phyloP scores from a whole-genome alignment of 1,139 yeast genomes.

The Hanseniaspora uvarum region DNA sequence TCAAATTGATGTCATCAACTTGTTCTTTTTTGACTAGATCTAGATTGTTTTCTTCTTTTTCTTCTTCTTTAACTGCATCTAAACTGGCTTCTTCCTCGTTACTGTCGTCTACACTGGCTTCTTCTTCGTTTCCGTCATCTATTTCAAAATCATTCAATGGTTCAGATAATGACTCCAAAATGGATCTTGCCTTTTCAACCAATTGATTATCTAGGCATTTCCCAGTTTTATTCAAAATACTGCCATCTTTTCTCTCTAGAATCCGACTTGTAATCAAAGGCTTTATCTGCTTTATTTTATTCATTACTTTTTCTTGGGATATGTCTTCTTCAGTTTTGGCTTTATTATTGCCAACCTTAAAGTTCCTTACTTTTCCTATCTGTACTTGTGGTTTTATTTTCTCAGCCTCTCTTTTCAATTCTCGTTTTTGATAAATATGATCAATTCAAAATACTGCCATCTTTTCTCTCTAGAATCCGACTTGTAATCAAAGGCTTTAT shows the following conservation, averaged over 20 bases:
- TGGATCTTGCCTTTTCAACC: slow-evolving; percentile 14
- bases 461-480: neutral
- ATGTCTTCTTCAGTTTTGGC: neutral
- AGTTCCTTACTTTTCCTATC: slow-evolving; percentile 6
- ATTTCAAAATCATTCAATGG: slow-evolving; percentile 54
- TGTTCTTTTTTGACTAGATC: neutral
- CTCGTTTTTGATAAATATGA: slow-evolving; percentile 3
- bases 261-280: slow-evolving; percentile 3
- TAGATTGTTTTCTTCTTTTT: neutral
- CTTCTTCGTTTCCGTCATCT: slow-evolving; percentile 23
- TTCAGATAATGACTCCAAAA: slow-evolving; percentile 39
- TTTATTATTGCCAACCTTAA: neutral
- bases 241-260: no score
- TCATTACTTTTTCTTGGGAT: neutral
- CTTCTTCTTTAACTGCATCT: neutral
- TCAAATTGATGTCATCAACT: neutral
- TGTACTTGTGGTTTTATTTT: slow-evolving; percentile 19
- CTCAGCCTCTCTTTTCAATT: neutral
- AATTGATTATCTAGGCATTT: neutral
- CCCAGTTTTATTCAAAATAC: neutral
- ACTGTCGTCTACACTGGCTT: no score
- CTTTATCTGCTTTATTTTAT: neutral
- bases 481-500: neutral
- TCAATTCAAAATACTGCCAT: no score
- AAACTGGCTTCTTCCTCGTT: neutral